Conservation (phyloP, 495 filamentous ascomycete species). For the Aspergillus egyptiacus region DNA sequence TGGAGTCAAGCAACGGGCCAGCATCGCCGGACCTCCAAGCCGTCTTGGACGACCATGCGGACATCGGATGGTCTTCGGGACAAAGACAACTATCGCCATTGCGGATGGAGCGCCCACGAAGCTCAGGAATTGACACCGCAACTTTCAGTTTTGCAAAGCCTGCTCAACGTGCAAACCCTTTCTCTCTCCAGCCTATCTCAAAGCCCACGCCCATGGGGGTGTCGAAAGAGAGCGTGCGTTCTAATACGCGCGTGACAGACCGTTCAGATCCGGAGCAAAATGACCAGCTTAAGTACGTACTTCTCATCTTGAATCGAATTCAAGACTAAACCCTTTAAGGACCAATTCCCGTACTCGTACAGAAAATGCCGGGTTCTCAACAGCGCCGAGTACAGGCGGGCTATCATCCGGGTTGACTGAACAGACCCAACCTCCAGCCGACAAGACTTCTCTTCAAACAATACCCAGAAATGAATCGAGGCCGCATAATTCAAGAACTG, state of each 20-base stretch:
- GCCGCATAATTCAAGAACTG: too few species aligned
- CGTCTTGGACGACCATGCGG: constrained; percentile 5
- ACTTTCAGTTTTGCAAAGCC: constrained; percentile 34
- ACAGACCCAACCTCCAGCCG: neutral
- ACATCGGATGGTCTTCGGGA: neutral
- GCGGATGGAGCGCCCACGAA: constrained; percentile 29
- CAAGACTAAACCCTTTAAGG: neutral
- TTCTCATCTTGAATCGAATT: neutral
- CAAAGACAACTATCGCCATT: constrained; percentile 16
- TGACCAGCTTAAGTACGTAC: neutral
- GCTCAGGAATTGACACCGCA: constrained; percentile 27
- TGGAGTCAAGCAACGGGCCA: constrained; percentile 10
- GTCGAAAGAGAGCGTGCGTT: neutral
- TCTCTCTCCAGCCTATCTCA: constrained; percentile 18
- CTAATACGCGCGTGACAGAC: neutral
- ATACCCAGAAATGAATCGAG: neutral
- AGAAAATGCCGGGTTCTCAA: neutral
- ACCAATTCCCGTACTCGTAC: neutral
- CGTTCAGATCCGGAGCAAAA: neutral
- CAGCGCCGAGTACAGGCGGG: neutral
- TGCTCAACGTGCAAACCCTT: constrained; percentile 18
- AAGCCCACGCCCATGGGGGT: constrained; percentile 3
- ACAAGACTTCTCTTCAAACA: neutral
- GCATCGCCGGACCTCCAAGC: constrained; percentile 13
- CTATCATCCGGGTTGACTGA: neutral